Evolutionary conservation across 495 filamentous ascomycete species (phyloP), one percentile per base, ranked within the genome.

Genomic region (Hamigera avellanea): DNA sequence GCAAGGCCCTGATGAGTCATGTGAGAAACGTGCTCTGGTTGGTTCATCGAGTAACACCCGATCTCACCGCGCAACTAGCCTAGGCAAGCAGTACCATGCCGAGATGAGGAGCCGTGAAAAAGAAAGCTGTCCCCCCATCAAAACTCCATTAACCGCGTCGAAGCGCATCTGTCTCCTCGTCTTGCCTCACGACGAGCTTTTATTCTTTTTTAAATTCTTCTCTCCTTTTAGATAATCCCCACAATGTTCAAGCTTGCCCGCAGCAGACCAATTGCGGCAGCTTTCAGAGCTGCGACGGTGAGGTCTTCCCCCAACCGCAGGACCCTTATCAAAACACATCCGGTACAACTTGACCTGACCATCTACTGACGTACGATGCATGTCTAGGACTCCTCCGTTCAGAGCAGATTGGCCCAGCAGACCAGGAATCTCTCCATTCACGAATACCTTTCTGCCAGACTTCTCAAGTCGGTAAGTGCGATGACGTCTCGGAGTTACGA

Each of bases 371-470:
- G 14, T 12, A 23, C 35, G n/a, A 40, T 40, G 44, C 37, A n/a
- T 38, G 40, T 40, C 17, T 43, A 78, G 69, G 56, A 66, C 38
- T 55, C 66, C 6, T 64, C 70, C 38, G 41, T 70, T 30, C 67
- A 61, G 46, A 66, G 57, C 45, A 54, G 69, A 36, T 36, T 62
- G 10, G 57, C 64, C 50, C 76, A 80, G 54, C 89, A 94, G 62
- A 80, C 78, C 67, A 78, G 91, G 59, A 79, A 80, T 45, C 76
- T 98, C 46, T 88, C 85, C 44, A 93, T 96, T 48, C 91, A 98
- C 70, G 91, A 98, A 66, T 95, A 95, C 69, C 78, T 87, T 52
- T 94, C 91, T 33, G 85, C 86, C 46, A 78, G 83, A 43, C 78
- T 98, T 36, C 72, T 98, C 49, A 80, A 83, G 64, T 67, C 75